Evolutionary conservation across 768 basidiomycete genomes (phyloP).

Genomic region (Agaricus subrufescens): DNA sequence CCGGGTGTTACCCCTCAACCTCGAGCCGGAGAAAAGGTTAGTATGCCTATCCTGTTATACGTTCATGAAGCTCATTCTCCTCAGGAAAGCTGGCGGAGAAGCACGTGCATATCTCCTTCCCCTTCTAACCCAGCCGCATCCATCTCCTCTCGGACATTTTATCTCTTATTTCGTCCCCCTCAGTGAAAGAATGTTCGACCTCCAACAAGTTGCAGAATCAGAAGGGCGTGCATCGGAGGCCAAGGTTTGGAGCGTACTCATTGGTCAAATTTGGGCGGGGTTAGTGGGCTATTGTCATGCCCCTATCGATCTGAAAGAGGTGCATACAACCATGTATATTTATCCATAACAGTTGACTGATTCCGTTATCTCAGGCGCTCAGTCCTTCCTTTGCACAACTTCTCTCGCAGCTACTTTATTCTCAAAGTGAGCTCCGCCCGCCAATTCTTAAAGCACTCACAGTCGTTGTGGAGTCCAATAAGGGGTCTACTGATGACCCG

Average conservation of each 20-base stretch:
- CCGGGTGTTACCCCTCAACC: slow-evolving; percentile 72
- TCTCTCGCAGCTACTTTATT: slow-evolving; percentile 91
- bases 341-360: neutral
- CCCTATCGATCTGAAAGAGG: slow-evolving; percentile 69
- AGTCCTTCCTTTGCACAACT: slow-evolving; percentile 77
- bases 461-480: slow-evolving; percentile 76
- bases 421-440: slow-evolving; percentile 78
- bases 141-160: slow-evolving; percentile 82
- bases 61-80: neutral
- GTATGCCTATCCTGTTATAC: slow-evolving; percentile 18
- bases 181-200: slow-evolving; percentile 88
- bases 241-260: slow-evolving; percentile 93
- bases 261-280: slow-evolving; percentile 91
- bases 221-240: slow-evolving; percentile 77
- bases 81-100: slow-evolving; percentile 66
- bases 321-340: slow-evolving; percentile 19
- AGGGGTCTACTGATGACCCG: slow-evolving; percentile 19
- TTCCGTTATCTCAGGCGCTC: slow-evolving; percentile 52
- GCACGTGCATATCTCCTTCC: slow-evolving; percentile 92
- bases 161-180: slow-evolving; percentile 88
- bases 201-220: slow-evolving; percentile 75
- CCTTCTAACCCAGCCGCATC: slow-evolving; percentile 74
- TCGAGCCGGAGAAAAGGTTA: slow-evolving; percentile 78
- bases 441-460: slow-evolving; percentile 80
- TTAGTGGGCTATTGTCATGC: slow-evolving; percentile 88